phyloP scores from a whole-genome alignment of 2,329 filamentous ascomycete genomes.

The Cladorrhinum sp. region DNA sequence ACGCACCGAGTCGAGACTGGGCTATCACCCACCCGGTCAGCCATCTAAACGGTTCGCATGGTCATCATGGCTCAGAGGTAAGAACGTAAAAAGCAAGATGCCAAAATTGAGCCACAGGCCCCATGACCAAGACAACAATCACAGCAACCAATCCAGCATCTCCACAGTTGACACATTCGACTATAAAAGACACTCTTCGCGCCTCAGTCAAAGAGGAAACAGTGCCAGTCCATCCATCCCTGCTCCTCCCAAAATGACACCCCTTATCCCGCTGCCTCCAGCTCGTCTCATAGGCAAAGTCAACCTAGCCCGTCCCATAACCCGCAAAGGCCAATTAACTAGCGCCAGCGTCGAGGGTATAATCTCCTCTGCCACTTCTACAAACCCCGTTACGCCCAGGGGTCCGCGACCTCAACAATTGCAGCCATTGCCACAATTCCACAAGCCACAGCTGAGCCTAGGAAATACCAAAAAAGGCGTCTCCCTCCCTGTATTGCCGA shows the following conservation, averaged over 20 bases:
- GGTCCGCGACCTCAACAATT: not conserved
- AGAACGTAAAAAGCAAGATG: not conserved
- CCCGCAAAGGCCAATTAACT: not conserved
- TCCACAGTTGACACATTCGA: slow-evolving; percentile 17
- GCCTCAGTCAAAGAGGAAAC: not conserved
- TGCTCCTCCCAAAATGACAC: not conserved
- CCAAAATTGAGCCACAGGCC: slow-evolving; percentile 4
- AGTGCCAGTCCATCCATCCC: not conserved
- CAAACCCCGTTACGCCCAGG: not conserved
- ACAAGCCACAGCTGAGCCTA: not conserved
- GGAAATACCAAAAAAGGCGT: not conserved
- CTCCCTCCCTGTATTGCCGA: not conserved
- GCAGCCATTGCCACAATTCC: not conserved
- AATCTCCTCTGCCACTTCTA: not conserved
- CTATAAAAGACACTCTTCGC: slow-evolving; percentile 9
- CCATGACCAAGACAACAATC: slow-evolving; percentile 1
- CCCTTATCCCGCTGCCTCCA: not conserved
- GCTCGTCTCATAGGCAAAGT: slow-evolving; percentile 1
- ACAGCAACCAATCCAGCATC: slow-evolving; percentile 11
- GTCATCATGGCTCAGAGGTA: slow-evolving; percentile 21
- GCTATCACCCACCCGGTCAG: slow-evolving; percentile 12
- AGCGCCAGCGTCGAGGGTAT: not conserved
- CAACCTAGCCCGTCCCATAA: not conserved
- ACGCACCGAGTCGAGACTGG: slow-evolving; percentile 12
- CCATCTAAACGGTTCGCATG: slow-evolving; percentile 20